Evolutionary conservation across 441 rosid species (phyloP).

Genomic region (Adansonia grandidieri): DNA sequence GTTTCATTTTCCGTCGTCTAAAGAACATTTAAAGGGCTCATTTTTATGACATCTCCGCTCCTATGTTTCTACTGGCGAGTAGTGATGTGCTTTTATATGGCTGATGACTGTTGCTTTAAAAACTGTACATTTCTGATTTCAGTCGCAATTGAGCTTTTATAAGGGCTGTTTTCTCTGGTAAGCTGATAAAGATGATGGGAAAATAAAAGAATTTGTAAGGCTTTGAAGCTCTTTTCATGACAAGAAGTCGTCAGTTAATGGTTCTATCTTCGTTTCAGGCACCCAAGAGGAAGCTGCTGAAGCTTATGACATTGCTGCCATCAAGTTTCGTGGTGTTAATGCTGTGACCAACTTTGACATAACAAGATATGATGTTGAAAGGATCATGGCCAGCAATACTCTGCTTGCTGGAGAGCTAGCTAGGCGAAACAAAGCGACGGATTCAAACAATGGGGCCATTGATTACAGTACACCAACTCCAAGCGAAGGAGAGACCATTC

Average conservation of each 20-base stretch:
- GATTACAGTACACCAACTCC: conserved; percentile 28
- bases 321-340: conserved; percentile 87
- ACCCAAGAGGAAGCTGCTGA: conserved; percentile 99
- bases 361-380: conserved; percentile 64
- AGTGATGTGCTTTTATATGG: conserved; percentile 55
- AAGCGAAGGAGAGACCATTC: conserved; percentile 33
- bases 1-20: conserved; percentile 14
- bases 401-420: conserved; percentile 69
- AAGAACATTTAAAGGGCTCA: conserved; percentile 29
- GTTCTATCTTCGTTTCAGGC: conserved; percentile 43
- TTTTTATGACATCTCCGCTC: conserved; percentile 35
- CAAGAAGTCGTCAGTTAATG: neutral
- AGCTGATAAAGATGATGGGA: conserved; percentile 1
- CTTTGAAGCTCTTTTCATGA: neutral
- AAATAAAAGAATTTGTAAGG: conserved; percentile 11
- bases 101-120: conserved; percentile 1
- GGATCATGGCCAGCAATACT: conserved; percentile 67
- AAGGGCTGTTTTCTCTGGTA: conserved; percentile 33
- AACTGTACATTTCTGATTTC: conserved; percentile 23
- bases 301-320: conserved; percentile 91
- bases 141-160: conserved; percentile 26
- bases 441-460: conserved; percentile 31
- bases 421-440: conserved; percentile 49
- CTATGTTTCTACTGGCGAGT: conserved; percentile 35
- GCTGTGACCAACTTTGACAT: conserved; percentile 95